Conservation (phyloP, 345 rosid genomes). For the Eutrema heterophyllum region DNA sequence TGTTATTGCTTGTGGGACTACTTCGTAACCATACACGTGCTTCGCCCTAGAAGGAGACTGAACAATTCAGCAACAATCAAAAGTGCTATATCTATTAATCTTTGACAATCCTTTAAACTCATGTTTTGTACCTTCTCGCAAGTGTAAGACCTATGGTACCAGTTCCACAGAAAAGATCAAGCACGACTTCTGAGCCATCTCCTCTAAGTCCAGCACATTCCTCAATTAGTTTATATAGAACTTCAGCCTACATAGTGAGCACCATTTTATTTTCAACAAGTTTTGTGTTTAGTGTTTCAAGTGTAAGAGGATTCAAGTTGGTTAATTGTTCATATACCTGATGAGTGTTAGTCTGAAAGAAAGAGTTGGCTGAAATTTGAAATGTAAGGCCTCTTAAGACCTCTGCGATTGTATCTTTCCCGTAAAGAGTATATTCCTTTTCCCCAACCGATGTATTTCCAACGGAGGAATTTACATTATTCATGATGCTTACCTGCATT, state of each 20-base stretch:
- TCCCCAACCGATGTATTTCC: slow-evolving; percentile 96
- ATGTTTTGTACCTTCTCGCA: slow-evolving; percentile 54
- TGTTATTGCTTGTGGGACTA: slow-evolving; percentile 83
- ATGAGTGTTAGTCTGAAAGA: slow-evolving; percentile 85
- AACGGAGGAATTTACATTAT: slow-evolving; percentile 81
- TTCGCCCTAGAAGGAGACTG: slow-evolving; percentile 42
- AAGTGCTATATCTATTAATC: background rate
- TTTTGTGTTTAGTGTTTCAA: background rate
- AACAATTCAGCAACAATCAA: background rate
- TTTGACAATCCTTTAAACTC: background rate
- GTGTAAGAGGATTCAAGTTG: background rate
- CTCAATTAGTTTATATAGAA: slow-evolving; percentile 79
- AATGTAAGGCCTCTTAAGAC: slow-evolving; percentile 73
- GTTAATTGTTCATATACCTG: slow-evolving; percentile 46
- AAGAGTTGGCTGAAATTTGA: slow-evolving; percentile 95
- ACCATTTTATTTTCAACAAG: background rate
- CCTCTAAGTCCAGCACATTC: slow-evolving; percentile 78
- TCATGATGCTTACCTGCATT: slow-evolving; percentile 73
- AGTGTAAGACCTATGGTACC: slow-evolving; percentile 93
- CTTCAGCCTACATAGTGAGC: slow-evolving; percentile 65
- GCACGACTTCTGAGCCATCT: slow-evolving; percentile 89
- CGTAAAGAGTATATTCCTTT: slow-evolving; percentile 71
- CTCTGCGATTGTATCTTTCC: slow-evolving; percentile 72
- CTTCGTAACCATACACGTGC: slow-evolving; percentile 91
- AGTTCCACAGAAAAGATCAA: slow-evolving; percentile 94